Base-by-base conservation (phyloP, 176 grass and related monocot genomes). In the Ensete glaucum region DNA sequence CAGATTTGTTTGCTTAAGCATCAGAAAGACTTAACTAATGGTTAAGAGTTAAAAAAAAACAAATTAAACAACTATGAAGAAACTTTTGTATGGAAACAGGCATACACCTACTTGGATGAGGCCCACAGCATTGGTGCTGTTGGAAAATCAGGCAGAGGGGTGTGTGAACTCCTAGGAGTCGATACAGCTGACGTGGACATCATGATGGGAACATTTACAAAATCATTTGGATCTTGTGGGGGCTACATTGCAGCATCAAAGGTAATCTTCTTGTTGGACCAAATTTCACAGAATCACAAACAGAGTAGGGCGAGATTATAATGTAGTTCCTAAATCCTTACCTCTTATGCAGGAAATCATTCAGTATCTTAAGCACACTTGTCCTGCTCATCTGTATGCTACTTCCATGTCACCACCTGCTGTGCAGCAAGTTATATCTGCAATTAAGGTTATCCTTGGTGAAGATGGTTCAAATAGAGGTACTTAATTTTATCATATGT, bases 171-270 rank as follows among this genome's bases (percentile, higher is more conserved):
- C 52, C 79, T 96, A 52, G 92, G 88, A 54, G 92, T 96, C 55
- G 87, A 92, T 64, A 80, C 86, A 73, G 78, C 78, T 84, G 86
- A 96, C 62, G 78, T 96, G 8, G 87, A 96, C 81, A 92, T 92
- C 64, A 92, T 92, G 92, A 96, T 96, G 92, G 92, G 92, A 64
- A 96, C 85, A 63, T 96, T 89, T 72, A 92, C 89, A 23, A 92
- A 96, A 69, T 89, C 89, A 19, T 92, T 89, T 80, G 89, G 92
- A 71, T 96, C 89, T 71, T 92, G 82, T 82, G 92, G 89, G 62
- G 92, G 92, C 66, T 92, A 96, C 76, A 92, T 92, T 85, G 89
- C 92, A 10, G 92, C 87, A 80, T 91, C 92, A 50, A 89, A 92
- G 82, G 87, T 92, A 20, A 6, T 63, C 49, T 65, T 68, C 65